Conservation (phyloP, 208 protist genomes). For the Endotrypanum monterogeii region DNA sequence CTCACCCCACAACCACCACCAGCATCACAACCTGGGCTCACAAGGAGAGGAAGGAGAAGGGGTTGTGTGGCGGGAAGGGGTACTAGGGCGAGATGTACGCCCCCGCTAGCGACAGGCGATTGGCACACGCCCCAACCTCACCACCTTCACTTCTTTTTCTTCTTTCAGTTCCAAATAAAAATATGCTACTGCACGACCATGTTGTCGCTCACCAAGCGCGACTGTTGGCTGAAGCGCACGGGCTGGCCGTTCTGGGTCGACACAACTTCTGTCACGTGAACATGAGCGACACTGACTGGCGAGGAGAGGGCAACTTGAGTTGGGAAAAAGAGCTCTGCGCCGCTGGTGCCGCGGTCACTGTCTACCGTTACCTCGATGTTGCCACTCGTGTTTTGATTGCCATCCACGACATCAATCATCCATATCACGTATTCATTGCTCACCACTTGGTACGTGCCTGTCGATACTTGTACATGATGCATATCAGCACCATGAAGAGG, state of each 20-base stretch:
- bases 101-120: not conserved
- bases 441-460: constrained; percentile 41
- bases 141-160: constrained; percentile 21
- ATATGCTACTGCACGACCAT: constrained; percentile 46
- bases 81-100: not conserved
- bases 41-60: too few relatives aligned
- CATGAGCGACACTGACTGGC: constrained; percentile 41
- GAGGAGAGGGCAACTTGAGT: constrained; percentile 63
- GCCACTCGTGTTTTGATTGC: constrained; percentile 46
- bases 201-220: constrained; percentile 47
- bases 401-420: constrained; percentile 63
- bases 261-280: constrained; percentile 64
- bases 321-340: constrained; percentile 75
- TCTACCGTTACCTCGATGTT: constrained; percentile 73
- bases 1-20: too few relatives aligned
- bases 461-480: constrained; percentile 45
- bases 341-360: constrained; percentile 15
- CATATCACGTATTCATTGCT: constrained; percentile 48
- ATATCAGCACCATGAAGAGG: constrained; percentile 56
- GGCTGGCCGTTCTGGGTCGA: constrained; percentile 52
- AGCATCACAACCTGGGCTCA: too few relatives aligned
- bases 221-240: constrained; percentile 68
- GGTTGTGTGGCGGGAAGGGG: constrained; percentile 2
- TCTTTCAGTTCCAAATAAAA: too few relatives aligned
- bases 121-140: not conserved